Conservation (phyloP, 129 eudicot species). For the Rutidosis leptorrhynchoides region DNA sequence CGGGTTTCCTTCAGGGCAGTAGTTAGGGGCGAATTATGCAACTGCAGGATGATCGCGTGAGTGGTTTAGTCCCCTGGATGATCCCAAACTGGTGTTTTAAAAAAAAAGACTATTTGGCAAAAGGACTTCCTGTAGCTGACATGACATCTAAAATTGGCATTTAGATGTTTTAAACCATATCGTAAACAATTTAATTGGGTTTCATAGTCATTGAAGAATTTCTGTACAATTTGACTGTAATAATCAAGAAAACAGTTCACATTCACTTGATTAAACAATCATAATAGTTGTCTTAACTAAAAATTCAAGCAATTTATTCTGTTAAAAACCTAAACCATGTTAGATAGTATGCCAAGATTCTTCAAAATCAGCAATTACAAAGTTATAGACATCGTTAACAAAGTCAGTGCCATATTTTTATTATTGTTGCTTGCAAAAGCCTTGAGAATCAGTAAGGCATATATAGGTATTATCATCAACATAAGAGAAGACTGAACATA, state of each 20-base stretch:
- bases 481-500: neutral
- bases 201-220: neutral
- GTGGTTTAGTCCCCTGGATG: no score
- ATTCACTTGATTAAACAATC: neutral
- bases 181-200: neutral
- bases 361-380: neutral
- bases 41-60: no score
- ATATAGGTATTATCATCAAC: constrained; percentile 1
- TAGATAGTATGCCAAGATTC: neutral
- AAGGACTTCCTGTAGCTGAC: no score
- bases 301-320: neutral
- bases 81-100: no score
- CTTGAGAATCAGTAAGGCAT: neutral
- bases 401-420: neutral
- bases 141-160: neutral
- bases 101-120: no score
- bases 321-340: neutral
- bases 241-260: neutral
- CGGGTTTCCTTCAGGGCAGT: no score
- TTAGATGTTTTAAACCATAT: neutral
- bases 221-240: neutral
- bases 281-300: neutral
- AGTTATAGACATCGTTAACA: neutral
- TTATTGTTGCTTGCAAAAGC: neutral
- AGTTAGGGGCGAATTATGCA: no score